Evolutionary conservation across 495 filamentous ascomycete genomes (phyloP).

Genomic region (Annulohypoxylon bovei): DNA sequence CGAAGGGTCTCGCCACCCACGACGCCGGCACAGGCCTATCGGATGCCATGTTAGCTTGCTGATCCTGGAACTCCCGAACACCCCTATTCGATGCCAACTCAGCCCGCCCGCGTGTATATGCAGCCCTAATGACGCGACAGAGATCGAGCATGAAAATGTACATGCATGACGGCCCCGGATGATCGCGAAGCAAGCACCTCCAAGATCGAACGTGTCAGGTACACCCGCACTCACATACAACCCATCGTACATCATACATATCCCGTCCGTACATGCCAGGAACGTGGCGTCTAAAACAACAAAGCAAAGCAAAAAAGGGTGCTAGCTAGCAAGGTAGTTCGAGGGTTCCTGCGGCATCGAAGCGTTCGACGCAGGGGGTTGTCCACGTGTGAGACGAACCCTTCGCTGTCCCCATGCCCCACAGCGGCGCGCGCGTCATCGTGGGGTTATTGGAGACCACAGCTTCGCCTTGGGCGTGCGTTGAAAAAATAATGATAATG

Average conservation of each 20-base stretch:
- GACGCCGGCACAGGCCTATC: slow-evolving; percentile 93
- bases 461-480: background rate
- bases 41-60: slow-evolving; percentile 57
- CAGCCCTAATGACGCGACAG: slow-evolving; percentile 50
- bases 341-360: slow-evolving; percentile 42
- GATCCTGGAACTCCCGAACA: slow-evolving; percentile 43
- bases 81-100: slow-evolving; percentile 47
- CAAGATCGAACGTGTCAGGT: slow-evolving; percentile 26
- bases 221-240: slow-evolving; percentile 6
- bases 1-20: slow-evolving; percentile 91
- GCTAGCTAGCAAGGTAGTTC: slow-evolving; percentile 25
- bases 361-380: slow-evolving; percentile 46
- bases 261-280: slow-evolving; percentile 35
- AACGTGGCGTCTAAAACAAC: slow-evolving; percentile 42
- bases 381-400: slow-evolving; percentile 48
- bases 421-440: slow-evolving; percentile 43
- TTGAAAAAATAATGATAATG: background rate
- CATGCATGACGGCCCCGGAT: slow-evolving; percentile 57
- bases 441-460: slow-evolving; percentile 34
- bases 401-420: slow-evolving; percentile 41
- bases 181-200: slow-evolving; percentile 44
- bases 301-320: slow-evolving; percentile 10
- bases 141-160: slow-evolving; percentile 44
- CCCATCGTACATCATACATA: slow-evolving; percentile 1
- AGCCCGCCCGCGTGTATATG: slow-evolving; percentile 39